A percentile compares a stretch with the other conserved stretches of the same genome.
These are phyloP conservation scores for Ophiostoma novo-ulmi DNA, from an alignment of 2,329 filamentous ascomycete species.

Conservation along the genomic window DNA sequence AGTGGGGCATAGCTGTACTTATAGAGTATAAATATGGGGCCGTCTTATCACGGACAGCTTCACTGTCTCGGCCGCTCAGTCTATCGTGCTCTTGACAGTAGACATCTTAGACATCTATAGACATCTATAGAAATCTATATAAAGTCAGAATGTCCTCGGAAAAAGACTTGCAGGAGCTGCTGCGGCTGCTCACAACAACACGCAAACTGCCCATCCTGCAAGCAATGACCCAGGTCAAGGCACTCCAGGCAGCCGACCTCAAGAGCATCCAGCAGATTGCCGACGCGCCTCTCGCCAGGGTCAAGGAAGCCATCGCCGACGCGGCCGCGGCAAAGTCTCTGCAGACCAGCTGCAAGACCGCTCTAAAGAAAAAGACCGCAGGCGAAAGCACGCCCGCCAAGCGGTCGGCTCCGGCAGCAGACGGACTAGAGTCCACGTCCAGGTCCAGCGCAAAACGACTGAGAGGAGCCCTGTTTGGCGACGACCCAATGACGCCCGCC, in stretches of 20 bases:
- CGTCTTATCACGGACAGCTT: background rate
- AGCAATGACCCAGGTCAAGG: slow-evolving; percentile 55
- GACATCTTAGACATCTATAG: too few relatives aligned
- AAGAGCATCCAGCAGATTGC: slow-evolving; percentile 54
- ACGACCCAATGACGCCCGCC: slow-evolving; percentile 43
- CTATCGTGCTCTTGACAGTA: too few relatives aligned
- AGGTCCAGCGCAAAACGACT: slow-evolving; percentile 23
- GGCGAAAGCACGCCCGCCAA: background rate
- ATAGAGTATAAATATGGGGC: background rate
- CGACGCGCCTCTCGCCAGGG: slow-evolving; percentile 41
- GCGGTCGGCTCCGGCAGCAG: background rate
- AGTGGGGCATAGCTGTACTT: background rate
- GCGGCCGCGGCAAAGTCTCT: slow-evolving; percentile 47
- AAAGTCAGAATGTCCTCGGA: slow-evolving; percentile 35
- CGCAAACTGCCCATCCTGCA: slow-evolving; percentile 56
- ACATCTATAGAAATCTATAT: background rate
- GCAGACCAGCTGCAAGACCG: slow-evolving; percentile 51
- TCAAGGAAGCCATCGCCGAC: slow-evolving; percentile 46
- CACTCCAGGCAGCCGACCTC: slow-evolving; percentile 51
- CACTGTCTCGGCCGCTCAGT: background rate
- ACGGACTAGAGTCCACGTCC: background rate
- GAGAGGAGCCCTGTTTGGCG: slow-evolving; percentile 30
- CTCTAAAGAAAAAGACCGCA: slow-evolving; percentile 39
- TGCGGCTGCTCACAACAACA: slow-evolving; percentile 52
- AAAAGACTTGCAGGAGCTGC: slow-evolving; percentile 56